Base-by-base conservation (phyloP, 352 stramenopile species). In the Globisporangium viniferum region DNA sequence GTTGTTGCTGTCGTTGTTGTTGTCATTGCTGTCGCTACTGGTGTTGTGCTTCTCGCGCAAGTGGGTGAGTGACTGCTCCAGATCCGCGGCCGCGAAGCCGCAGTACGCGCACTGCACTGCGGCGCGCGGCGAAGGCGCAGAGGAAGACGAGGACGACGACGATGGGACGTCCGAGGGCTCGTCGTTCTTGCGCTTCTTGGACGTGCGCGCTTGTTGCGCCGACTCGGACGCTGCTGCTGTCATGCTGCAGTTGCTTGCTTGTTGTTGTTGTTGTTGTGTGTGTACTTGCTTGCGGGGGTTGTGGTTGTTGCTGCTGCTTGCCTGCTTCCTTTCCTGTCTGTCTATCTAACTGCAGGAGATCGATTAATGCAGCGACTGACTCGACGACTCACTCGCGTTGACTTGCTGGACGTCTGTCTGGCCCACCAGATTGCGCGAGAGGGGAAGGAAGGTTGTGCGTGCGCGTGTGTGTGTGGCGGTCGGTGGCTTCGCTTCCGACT, bases 181-280 rank as follows among this genome's bases (percentile, higher is more conserved):
- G 65, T 70, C 65, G 24, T 57, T 79, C 74, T 89, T 89, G 70
- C 84, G 82, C 73, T 90, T 92, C 73, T 90, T 90, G 59, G 57
- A 27, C 15, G 36, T 44, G 29, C 33, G 57, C n/a, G 46, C 41
- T n/a, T 61, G 59, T 29, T 49, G 44, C 59, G 46, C 55, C 20
- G 55, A 61, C 4, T 7, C 55, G 5, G 55, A 6, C 4, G 31
- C 20, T 44, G 55, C 55, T 31, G 55, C 55, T 29, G 55, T 48
- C 55, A 61, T 61, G 31, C 55, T 61, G 39, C n/a, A 15, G 12
- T 27, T 56, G 31, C 3, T 31, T 48, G 31, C 2, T 29, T 60
- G 18, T 31, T 22, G 31, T 5, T 24, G 24, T 24, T 24, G 24
- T 33, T 33, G 31, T 33, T 33, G 31, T 33, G 31, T 33, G 53